Conservation (phyloP, 2,329 filamentous ascomycete genomes). For the Pseudogymnoascus sp. region DNA sequence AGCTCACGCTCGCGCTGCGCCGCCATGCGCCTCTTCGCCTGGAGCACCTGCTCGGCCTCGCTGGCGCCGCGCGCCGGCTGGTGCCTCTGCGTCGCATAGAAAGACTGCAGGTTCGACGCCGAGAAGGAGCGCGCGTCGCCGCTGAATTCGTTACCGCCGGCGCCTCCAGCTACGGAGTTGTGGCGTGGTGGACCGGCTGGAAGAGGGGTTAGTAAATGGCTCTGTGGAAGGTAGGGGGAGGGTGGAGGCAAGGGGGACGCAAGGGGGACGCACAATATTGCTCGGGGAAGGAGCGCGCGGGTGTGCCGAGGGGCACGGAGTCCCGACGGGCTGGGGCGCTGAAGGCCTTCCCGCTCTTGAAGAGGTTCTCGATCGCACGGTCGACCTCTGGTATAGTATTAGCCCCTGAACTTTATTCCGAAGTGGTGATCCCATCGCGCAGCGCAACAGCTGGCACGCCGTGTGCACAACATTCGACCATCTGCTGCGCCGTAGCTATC, state of each 20-base stretch:
- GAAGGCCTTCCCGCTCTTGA: conserved; percentile 95
- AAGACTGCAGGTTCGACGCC: conserved; percentile 77
- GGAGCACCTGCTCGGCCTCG: conserved; percentile 97
- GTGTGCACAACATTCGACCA: neutral
- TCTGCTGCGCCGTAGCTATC: neutral
- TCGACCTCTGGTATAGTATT: conserved; percentile 67
- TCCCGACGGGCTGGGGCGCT: conserved; percentile 68
- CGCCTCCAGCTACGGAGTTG: conserved; percentile 59
- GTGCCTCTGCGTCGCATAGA: conserved; percentile 89
- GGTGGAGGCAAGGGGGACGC: conserved; percentile 11
- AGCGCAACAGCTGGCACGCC: neutral
- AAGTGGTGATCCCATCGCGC: neutral
- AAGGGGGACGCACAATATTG: conserved; percentile 44
- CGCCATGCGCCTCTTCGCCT: conserved; percentile 98
- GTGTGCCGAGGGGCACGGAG: conserved; percentile 58
- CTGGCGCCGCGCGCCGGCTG: conserved; percentile 72
- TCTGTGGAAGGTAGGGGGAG: conserved; percentile 41
- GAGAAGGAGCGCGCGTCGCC: conserved; percentile 60
- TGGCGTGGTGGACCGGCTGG: conserved; percentile 56
- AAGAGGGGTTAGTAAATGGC: conserved; percentile 50
- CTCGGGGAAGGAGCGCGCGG: conserved; percentile 46
- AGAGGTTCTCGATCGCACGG: conserved; percentile 85
- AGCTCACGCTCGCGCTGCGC: conserved; percentile 98
- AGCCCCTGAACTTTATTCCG: conserved; percentile 16
- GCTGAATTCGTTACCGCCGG: conserved; percentile 52